Base-by-base conservation (phyloP, 345 rosid species). In the Eucalyptus pauciflora region DNA sequence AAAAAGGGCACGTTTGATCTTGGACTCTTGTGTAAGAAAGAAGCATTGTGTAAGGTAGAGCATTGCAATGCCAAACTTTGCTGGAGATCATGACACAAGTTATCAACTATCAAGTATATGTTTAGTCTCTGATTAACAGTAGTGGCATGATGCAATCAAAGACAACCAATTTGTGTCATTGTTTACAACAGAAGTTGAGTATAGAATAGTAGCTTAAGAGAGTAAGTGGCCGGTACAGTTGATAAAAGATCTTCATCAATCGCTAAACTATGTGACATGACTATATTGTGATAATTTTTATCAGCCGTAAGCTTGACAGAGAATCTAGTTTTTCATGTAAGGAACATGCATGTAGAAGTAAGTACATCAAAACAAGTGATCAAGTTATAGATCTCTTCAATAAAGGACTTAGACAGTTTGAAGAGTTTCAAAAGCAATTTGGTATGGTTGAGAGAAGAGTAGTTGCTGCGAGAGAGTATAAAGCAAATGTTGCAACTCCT, bases 161-260 rank as follows among this genome's bases (percentile, higher is more conserved):
- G 18, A 64, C 9, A 64, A 14, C 71, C 10, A n/a, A 64, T 13
- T 13, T 64, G 33, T 62, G 8, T 64, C 71, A 64, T n/a, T n/a
- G 37, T 29, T 27, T 64, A n/a, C 71, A 14, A 64, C 3, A 64
- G 0, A 64, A 64, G 37, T 15, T 14, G 18, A 29, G 18, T 64
- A 14, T 64, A 64, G 9, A 64, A 4, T n/a, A 13, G 71, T n/a
- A 64, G 18, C 33, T 60, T 29, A 27, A 60, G 31, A 60, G 69
- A 60, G 16, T 11, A 31, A 5, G 69, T 37, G 8, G 8, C 8
- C 0, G 3, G 16, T 27, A 60, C 31, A 12, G 0, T 27, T 60
- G 56, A 10, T 58, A 58, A n/a, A 58, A 27, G n/a, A 58, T 58
- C 64, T 25, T 58, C 64, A 58, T 10, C 13, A 58, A 58, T 25